Conservation (phyloP, 139 green algal species). For the Tetraselmis chui region DNA sequence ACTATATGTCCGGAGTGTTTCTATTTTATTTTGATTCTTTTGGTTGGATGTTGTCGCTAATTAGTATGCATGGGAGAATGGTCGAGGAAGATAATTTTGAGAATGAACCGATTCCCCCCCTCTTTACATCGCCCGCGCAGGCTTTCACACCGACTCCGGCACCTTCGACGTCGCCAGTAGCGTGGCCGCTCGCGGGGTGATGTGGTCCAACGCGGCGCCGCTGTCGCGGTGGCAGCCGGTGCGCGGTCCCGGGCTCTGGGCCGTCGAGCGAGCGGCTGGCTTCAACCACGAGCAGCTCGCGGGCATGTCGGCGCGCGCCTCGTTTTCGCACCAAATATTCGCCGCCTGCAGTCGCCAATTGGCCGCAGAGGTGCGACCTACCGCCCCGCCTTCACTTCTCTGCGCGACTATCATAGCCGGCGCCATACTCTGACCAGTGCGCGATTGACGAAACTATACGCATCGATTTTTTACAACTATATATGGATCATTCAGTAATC, state of each 20-base stretch:
- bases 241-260: background rate
- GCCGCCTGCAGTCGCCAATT: background rate
- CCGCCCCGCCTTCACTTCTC: too few relatives aligned
- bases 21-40: too few relatives aligned
- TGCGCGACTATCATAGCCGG: too few relatives aligned
- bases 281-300: background rate
- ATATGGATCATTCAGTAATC: too few relatives aligned
- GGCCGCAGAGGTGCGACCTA: background rate
- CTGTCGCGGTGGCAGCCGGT: background rate
- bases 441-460: too few relatives aligned
- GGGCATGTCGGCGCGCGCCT: background rate
- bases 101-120: too few relatives aligned
- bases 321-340: background rate
- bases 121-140: background rate
- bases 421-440: too few relatives aligned
- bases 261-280: background rate
- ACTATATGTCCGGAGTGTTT: too few relatives aligned
- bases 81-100: too few relatives aligned
- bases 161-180: background rate
- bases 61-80: too few relatives aligned
- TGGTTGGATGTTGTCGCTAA: too few relatives aligned
- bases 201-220: background rate
- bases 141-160: background rate
- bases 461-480: too few relatives aligned
- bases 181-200: background rate